Conservation (phyloP, 179 eudicot genomes). For the Amaranthus tricolor region DNA sequence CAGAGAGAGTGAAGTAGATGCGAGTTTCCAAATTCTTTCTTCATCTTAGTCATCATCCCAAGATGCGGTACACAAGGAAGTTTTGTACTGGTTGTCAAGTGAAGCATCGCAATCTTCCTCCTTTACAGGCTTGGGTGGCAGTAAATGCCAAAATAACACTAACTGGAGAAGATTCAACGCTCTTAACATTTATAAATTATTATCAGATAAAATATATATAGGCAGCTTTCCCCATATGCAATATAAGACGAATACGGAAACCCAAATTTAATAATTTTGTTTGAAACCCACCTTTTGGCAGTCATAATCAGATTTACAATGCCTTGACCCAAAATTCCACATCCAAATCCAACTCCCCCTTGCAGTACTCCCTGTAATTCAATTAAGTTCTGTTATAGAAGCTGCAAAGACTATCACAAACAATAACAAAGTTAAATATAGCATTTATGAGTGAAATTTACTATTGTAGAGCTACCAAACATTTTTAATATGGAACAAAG, state of each 20-base stretch:
- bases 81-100: too few species aligned
- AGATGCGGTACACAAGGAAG: neutral
- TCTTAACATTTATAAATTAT: too few species aligned
- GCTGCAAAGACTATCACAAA: neutral
- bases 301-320: conserved; percentile 29
- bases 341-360: conserved; percentile 29
- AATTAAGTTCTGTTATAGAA: neutral
- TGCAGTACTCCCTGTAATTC: conserved; percentile 21
- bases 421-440: neutral
- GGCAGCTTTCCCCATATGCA: too few species aligned
- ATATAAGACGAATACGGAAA: neutral
- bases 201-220: too few species aligned
- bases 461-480: neutral
- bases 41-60: neutral
- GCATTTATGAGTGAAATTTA: neutral
- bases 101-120: too few species aligned
- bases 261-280: neutral
- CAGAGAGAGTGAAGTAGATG: neutral
- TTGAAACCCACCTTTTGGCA: conserved; percentile 21
- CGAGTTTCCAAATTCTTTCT: neutral
- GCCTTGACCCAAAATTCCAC: conserved; percentile 27
- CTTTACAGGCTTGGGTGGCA: too few species aligned
- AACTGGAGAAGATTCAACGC: too few species aligned
- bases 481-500: neutral
- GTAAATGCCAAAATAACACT: too few species aligned